These are phyloP conservation scores for Quercus dentata DNA, from an alignment of 306 rosid species.

Conservation along the genomic window DNA sequence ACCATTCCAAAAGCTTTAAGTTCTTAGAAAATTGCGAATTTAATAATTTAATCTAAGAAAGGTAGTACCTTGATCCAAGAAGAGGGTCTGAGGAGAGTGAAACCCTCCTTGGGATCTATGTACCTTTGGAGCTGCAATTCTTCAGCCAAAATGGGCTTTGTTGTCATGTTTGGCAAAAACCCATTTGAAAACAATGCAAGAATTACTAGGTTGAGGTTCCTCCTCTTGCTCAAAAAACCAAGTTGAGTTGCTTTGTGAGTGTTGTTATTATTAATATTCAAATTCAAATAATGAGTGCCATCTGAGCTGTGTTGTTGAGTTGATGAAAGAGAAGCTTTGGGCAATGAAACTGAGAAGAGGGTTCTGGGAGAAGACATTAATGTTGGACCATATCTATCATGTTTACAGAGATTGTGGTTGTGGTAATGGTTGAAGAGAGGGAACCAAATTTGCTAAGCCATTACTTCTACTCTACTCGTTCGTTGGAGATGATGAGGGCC, in stretches of 20 bases:
- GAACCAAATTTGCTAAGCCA: slow-evolving; percentile 28
- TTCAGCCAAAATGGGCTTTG: slow-evolving; percentile 41
- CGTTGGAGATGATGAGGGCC: background rate
- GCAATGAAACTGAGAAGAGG: slow-evolving; percentile 22
- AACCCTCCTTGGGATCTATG: slow-evolving; percentile 70
- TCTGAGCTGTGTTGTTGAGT: slow-evolving; percentile 2
- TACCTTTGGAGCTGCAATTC: slow-evolving; percentile 71
- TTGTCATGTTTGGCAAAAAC: slow-evolving; percentile 28
- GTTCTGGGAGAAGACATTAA: slow-evolving; percentile 15
- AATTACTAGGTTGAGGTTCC: slow-evolving; percentile 43
- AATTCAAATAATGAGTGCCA: background rate
- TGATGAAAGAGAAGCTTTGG: slow-evolving; percentile 7
- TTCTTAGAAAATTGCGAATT: too few relatives aligned
- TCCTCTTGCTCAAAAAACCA: slow-evolving; percentile 39
- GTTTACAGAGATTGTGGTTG: slow-evolving; percentile 21
- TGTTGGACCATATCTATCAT: background rate
- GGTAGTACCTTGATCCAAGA: slow-evolving; percentile 71
- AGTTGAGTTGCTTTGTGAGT: slow-evolving; percentile 1
- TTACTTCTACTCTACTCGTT: background rate
- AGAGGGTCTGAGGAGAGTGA: slow-evolving; percentile 85
- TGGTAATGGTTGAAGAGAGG: slow-evolving; percentile 9
- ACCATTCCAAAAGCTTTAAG: too few relatives aligned
- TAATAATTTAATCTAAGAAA: too few relatives aligned
- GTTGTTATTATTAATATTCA: background rate
- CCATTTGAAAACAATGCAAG: slow-evolving; percentile 35